Conservation (phyloP, 2,329 filamentous ascomycete genomes). For the Fusarium setosum region DNA sequence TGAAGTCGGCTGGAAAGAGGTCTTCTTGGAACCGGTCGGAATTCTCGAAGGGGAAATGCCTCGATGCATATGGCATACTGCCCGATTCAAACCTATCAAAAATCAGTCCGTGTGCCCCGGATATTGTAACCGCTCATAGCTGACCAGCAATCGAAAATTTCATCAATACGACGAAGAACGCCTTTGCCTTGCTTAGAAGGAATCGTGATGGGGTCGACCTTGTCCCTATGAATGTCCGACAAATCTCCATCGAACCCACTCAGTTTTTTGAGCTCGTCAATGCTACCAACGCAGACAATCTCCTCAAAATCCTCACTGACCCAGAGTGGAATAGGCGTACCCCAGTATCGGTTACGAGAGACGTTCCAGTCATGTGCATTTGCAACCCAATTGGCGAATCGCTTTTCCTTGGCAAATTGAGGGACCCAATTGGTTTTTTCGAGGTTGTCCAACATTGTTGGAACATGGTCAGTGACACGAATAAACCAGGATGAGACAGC, state of each 20-base stretch:
- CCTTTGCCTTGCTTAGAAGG: slow-evolving; percentile 41
- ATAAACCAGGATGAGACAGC: slow-evolving; percentile 46
- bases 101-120: background rate
- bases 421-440: slow-evolving; percentile 42
- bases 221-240: slow-evolving; percentile 39
- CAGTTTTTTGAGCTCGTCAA: slow-evolving; percentile 37
- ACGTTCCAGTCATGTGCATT: slow-evolving; percentile 41
- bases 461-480: slow-evolving; percentile 35
- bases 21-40: slow-evolving; percentile 31
- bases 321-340: slow-evolving; percentile 42
- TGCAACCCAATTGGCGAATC: slow-evolving; percentile 42
- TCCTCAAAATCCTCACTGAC: slow-evolving; percentile 43
- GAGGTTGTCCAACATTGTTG: slow-evolving; percentile 38
- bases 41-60: slow-evolving; percentile 43
- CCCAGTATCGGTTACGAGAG: slow-evolving; percentile 42
- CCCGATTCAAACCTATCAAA: slow-evolving; percentile 40
- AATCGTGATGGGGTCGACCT: slow-evolving; percentile 42
- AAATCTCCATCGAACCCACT: slow-evolving; percentile 39
- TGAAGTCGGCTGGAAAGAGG: slow-evolving; percentile 43
- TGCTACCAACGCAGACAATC: slow-evolving; percentile 39
- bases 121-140: background rate
- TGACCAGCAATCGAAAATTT: slow-evolving; percentile 45
- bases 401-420: slow-evolving; percentile 40
- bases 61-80: slow-evolving; percentile 42
- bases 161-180: slow-evolving; percentile 38